Evolutionary conservation across 2,329 filamentous ascomycete species (phyloP).

Genomic region (Cytospora leucostoma): DNA sequence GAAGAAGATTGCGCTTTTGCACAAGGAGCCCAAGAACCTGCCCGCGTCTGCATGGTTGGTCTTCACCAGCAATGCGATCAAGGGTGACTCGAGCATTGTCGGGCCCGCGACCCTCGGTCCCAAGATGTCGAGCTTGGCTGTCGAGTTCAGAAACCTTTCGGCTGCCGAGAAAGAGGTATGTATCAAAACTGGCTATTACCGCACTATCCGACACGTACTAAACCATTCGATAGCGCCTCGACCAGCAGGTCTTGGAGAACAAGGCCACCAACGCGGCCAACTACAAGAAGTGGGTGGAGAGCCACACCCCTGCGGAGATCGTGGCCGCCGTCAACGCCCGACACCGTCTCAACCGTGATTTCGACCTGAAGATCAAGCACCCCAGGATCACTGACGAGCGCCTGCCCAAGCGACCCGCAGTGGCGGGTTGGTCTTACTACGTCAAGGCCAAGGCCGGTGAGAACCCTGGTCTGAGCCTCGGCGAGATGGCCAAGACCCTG

Average conservation of each 20-base stretch:
- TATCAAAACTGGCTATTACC: conserved; percentile 3
- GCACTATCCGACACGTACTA: not conserved
- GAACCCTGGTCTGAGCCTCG: conserved; percentile 17
- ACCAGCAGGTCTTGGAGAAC: conserved; percentile 43
- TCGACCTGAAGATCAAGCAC: conserved; percentile 31
- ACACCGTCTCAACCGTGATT: conserved; percentile 41
- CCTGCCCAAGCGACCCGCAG: conserved; percentile 43
- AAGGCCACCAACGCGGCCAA: conserved; percentile 41
- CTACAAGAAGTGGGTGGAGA: conserved; percentile 52
- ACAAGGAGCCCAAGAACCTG: conserved; percentile 39
- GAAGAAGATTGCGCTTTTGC: conserved; percentile 45
- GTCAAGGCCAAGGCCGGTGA: conserved; percentile 40
- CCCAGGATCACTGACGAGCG: conserved; percentile 49
- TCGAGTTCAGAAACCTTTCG: conserved; percentile 44
- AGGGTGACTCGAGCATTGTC: conserved; percentile 28
- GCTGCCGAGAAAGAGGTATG: conserved; percentile 48
- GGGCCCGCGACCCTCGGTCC: conserved; percentile 19
- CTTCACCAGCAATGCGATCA: conserved; percentile 39
- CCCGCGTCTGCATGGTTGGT: conserved; percentile 41
- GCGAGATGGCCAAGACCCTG: conserved; percentile 34
- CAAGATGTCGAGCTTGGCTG: conserved; percentile 35
- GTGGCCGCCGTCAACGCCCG: conserved; percentile 52
- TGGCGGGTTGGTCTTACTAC: conserved; percentile 41
- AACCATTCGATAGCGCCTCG: conserved; percentile 39
- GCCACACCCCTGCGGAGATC: conserved; percentile 43